Evolutionary conservation across 495 filamentous ascomycete genomes (phyloP).

Genomic region (Daldinia grandis): DNA sequence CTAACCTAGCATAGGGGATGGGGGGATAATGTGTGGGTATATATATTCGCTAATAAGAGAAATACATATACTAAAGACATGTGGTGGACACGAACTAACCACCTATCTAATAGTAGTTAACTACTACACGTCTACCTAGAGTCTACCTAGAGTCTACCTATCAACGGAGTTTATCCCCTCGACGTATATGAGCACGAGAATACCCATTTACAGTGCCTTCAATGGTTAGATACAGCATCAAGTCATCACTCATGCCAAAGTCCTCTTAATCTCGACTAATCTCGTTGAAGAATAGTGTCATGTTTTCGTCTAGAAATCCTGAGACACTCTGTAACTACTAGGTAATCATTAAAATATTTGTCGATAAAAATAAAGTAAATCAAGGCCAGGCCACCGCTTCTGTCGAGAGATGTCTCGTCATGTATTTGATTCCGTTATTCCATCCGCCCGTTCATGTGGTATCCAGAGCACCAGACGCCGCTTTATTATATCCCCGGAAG

Average conservation of each 20-base stretch:
- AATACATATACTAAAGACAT: neutral
- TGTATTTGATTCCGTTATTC: conserved; percentile 10
- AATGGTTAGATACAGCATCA: neutral
- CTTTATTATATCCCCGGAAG: conserved; percentile 1
- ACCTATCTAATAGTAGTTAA: neutral
- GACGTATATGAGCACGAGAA: neutral
- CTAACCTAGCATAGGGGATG: neutral
- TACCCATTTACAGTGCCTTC: neutral
- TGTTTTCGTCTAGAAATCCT: neutral
- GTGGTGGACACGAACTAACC: neutral
- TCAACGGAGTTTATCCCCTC: neutral
- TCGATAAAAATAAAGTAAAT: neutral
- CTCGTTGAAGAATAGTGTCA: neutral
- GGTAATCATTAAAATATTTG: neutral
- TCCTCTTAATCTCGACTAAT: neutral
- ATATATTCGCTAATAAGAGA: neutral
- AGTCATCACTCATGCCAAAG: neutral
- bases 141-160: neutral
- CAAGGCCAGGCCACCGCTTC: neutral
- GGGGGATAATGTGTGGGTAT: neutral
- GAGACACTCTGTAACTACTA: neutral
- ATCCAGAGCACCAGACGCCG: conserved; percentile 33
- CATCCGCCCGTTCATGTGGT: conserved; percentile 18
- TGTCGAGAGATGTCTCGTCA: neutral
- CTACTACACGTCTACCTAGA: neutral